Percentiles rank a stretch among this genome's conserved stretches.
These are phyloP conservation scores for Globisporangium lucens DNA, from an alignment of 352 stramenopile genomes.

Conservation along the genomic window DNA sequence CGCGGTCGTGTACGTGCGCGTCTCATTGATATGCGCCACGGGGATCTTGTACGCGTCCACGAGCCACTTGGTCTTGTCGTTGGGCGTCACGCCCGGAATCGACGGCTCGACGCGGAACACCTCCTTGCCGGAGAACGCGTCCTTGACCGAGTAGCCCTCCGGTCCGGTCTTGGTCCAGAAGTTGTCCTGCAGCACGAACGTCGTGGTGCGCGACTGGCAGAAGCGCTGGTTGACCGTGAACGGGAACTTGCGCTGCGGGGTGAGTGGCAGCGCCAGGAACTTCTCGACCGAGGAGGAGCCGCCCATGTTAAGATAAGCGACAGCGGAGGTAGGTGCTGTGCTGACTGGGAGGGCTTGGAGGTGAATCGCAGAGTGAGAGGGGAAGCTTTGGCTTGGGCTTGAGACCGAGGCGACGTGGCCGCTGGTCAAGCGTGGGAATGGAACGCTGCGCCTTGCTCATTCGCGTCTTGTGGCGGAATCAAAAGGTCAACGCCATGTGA, in stretches of 20 bases:
- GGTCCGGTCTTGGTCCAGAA: conserved; percentile 25
- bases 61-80: conserved; percentile 35
- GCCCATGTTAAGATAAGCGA: conserved; percentile 11
- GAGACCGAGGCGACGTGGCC: too few species aligned
- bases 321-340: too few species aligned
- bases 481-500: neutral
- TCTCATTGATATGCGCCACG: conserved; percentile 25
- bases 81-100: conserved; percentile 21
- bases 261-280: conserved; percentile 30
- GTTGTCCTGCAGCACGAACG: conserved; percentile 35
- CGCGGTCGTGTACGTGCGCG: conserved; percentile 13
- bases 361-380: conserved; percentile 20
- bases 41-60: conserved; percentile 39
- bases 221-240: conserved; percentile 43
- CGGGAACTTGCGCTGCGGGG: conserved; percentile 40
- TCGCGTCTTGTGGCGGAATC: neutral
- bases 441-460: neutral
- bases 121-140: conserved; percentile 24
- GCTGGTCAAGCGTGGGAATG: conserved; percentile 13
- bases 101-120: conserved; percentile 31
- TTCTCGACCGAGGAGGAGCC: conserved; percentile 23
- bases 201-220: conserved; percentile 29
- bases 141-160: conserved; percentile 26
- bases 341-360: conserved; percentile 21
- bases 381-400: too few species aligned